Conservation (phyloP, 2,329 filamentous ascomycete genomes). For the Polytolypa hystricis region DNA sequence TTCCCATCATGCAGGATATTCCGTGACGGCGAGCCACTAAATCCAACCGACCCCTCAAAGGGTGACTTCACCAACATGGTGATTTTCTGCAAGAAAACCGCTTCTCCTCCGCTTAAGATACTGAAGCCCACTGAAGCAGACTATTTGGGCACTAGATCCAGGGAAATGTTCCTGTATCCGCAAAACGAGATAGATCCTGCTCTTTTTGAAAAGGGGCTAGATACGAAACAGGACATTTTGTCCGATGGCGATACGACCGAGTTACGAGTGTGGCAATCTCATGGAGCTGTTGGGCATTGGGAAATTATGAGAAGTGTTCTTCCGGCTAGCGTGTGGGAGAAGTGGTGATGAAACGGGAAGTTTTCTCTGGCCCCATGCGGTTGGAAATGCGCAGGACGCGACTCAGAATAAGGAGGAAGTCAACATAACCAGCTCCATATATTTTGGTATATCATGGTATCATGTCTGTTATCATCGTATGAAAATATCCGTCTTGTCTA, state of each 20-base stretch:
- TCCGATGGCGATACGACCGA: conserved; percentile 47
- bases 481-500: conserved; percentile 3
- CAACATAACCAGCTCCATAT: too few species aligned
- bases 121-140: conserved; percentile 54
- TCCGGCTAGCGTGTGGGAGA: conserved; percentile 70
- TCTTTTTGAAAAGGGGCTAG: conserved; percentile 29
- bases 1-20: conserved; percentile 90
- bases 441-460: conserved; percentile 6
- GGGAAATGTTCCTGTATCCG: conserved; percentile 61
- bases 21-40: conserved; percentile 56
- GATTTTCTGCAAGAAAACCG: conserved; percentile 72
- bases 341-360: conserved; percentile 60
- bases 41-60: conserved; percentile 38
- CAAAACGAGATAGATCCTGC: conserved; percentile 52
- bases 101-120: conserved; percentile 50
- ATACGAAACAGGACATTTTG: conserved; percentile 32
- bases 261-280: conserved; percentile 60
- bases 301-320: conserved; percentile 77
- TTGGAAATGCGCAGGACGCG: not conserved
- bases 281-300: conserved; percentile 80
- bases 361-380: not conserved
- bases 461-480: not conserved
- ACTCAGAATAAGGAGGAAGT: not conserved
- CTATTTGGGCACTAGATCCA: conserved; percentile 58
- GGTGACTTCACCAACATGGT: conserved; percentile 91